Percentiles rank a stretch among this genome's conserved stretches.
Conservation (phyloP, 345 rosid genomes). For the Brassica nigra region DNA sequence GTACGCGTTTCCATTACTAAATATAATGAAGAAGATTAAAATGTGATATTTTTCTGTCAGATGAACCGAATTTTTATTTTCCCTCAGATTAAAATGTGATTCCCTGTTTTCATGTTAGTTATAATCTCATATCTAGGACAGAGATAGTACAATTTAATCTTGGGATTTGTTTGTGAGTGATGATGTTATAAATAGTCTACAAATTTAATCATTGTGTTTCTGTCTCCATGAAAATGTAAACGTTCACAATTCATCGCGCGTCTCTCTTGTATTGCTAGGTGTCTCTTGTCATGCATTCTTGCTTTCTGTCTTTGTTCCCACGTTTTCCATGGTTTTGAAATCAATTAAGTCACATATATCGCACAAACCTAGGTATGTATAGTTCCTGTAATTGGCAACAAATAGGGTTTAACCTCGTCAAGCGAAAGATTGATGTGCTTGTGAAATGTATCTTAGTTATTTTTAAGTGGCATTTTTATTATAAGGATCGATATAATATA, state of each 20-base stretch:
- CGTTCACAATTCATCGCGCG: background rate
- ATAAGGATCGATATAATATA: background rate
- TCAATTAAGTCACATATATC: background rate
- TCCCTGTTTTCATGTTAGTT: background rate
- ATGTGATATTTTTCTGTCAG: background rate
- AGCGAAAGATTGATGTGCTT: background rate
- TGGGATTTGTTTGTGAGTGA: background rate
- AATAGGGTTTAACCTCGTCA: background rate
- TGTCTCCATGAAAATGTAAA: background rate
- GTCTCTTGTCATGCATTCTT: constrained; percentile 2
- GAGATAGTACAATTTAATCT: background rate
- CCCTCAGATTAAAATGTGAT: background rate
- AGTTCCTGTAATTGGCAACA: background rate
- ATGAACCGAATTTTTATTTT: background rate
- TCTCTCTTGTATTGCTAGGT: background rate
- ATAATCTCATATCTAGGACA: background rate
- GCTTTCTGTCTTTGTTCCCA: background rate
- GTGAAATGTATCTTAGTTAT: background rate
- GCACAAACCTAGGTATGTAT: background rate
- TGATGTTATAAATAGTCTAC: background rate
- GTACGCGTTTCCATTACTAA: background rate
- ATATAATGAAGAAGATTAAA: background rate
- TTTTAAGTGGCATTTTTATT: background rate
- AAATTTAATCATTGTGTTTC: background rate
- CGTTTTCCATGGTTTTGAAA: background rate